Evolutionary conservation across 306 rosid genomes (phyloP), one percentile per base, ranked within the genome.

Genomic region (Delonix regia): DNA sequence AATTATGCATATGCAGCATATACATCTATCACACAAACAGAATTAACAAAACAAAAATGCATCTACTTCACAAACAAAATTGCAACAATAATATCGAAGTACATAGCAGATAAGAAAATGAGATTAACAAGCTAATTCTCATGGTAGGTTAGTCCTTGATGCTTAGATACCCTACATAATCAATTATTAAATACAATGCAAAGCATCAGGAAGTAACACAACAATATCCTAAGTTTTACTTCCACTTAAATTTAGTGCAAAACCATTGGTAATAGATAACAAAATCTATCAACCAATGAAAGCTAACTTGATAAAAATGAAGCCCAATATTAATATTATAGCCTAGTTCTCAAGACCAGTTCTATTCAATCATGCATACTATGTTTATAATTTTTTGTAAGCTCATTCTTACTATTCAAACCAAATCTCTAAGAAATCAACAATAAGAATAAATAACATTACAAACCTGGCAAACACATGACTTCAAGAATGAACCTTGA

Each of bases 391-490:
- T 19, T 64, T 66, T 49, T 55, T n/a, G n/a, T n/a, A n/a, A n/a
- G n/a, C n/a, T n/a, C n/a, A n/a, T n/a, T n/a, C n/a, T n/a, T n/a
- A n/a, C 33, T 42, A 48, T 3, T 7, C 19, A 55, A 55, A 55
- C 8, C 16, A 72, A n/a, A 55, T 22, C 16, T 45, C n/a, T 5
- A 14, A 45, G 47, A 42, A 42, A 42, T 42, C 47, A 42, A 11
- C n/a, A 36, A 16, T 38, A n/a, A 28, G 27, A 16, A 64, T 18
- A 49, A 73, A 69, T 28, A 25, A 48, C 59, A 41, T 16, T 27
- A 57, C 81, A 62, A 55, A 94, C 96, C 92, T 94, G 92, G 83
- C 84, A 77, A 61, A 91, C 94, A 9, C 87, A 85, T 73, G 91
- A 87, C 79, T 82, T 82, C 79, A 47, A 47, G 85, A 83, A 94